Evolutionary conservation across 208 protist genomes (phyloP).

Genomic region (Leishmania amazonensis): DNA sequence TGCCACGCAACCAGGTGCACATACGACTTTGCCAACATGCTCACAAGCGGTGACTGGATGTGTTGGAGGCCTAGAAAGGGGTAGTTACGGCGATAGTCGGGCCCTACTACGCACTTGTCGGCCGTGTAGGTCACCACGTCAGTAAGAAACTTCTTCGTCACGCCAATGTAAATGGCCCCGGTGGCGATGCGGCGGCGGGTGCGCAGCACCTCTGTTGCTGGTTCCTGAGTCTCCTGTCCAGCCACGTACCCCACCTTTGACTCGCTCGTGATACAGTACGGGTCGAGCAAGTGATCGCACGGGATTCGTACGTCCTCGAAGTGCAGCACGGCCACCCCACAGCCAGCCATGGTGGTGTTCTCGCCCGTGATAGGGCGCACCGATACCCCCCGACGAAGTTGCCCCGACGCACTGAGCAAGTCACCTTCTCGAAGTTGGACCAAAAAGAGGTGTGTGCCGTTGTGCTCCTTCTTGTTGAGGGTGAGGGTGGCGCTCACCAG

Average conservation of each 20-base stretch:
- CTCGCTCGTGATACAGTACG: slow-evolving; percentile 59
- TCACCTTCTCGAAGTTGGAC: slow-evolving; percentile 65
- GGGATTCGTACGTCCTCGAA: slow-evolving; percentile 79
- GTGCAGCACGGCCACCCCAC: slow-evolving; percentile 70
- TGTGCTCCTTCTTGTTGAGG: slow-evolving; percentile 74
- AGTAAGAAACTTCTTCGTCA: slow-evolving; percentile 61
- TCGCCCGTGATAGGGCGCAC: slow-evolving; percentile 59
- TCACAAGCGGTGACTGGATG: slow-evolving; percentile 84
- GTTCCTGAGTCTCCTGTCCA: slow-evolving; percentile 36
- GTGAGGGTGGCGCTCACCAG: slow-evolving; percentile 84
- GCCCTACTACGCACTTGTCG: slow-evolving; percentile 73
- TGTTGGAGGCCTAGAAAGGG: slow-evolving; percentile 87
- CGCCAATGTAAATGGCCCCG: slow-evolving; percentile 69
- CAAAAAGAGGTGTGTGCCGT: slow-evolving; percentile 74
- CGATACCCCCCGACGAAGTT: slow-evolving; percentile 44
- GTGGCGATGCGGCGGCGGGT: slow-evolving; percentile 73
- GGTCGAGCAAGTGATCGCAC: slow-evolving; percentile 55
- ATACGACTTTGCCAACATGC: slow-evolving; percentile 71
- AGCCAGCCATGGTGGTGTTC: slow-evolving; percentile 42
- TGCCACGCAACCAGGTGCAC: slow-evolving; percentile 77
- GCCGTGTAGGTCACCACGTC: slow-evolving; percentile 66
- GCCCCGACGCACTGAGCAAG: slow-evolving; percentile 20
- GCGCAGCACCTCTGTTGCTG: slow-evolving; percentile 59
- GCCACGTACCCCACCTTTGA: slow-evolving; percentile 41
- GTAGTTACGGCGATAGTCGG: slow-evolving; percentile 76